These are phyloP conservation scores for Vicia villosa DNA, from an alignment of 306 rosid species.

Conservation along the genomic window DNA sequence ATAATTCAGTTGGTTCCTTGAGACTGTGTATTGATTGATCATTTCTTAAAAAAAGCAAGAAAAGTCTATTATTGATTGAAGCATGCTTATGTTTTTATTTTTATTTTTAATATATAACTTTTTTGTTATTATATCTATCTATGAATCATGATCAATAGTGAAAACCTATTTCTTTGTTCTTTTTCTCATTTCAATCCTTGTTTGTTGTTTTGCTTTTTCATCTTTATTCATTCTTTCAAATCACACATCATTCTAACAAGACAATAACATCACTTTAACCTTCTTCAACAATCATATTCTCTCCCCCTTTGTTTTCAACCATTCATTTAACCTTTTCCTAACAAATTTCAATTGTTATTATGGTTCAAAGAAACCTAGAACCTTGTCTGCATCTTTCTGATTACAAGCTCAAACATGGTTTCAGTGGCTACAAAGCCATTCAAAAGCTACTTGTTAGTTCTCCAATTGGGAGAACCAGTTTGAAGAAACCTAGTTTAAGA, in stretches of 20 bases:
- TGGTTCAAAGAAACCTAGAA: constrained; percentile 68
- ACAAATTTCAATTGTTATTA: constrained; percentile 28
- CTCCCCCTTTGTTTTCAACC: constrained; percentile 7
- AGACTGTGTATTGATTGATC: constrained; percentile 25
- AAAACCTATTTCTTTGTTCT: constrained; percentile 7
- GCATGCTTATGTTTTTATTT: constrained; percentile 1
- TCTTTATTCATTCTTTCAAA: constrained; percentile 30
- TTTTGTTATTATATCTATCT: background rate
- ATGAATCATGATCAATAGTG: constrained; percentile 26
- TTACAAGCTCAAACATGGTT: constrained; percentile 76
- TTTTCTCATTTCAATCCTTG: background rate
- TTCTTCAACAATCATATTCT: constrained; percentile 30
- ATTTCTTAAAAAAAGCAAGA: constrained; percentile 23
- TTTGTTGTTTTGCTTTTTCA: background rate
- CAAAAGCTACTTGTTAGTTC: constrained; percentile 60
- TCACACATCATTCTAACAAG: constrained; percentile 34
- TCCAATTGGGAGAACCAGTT: constrained; percentile 65
- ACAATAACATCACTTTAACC: constrained; percentile 22
- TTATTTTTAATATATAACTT: background rate
- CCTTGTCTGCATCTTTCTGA: constrained; percentile 79
- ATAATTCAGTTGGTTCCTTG: background rate
- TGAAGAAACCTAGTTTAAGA: constrained; percentile 50
- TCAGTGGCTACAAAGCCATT: constrained; percentile 68
- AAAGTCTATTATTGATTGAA: constrained; percentile 24
- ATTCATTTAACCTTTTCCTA: constrained; percentile 34